Base-by-base conservation (phyloP, 2,329 filamentous ascomycete species). In the Didymella sp. region DNA sequence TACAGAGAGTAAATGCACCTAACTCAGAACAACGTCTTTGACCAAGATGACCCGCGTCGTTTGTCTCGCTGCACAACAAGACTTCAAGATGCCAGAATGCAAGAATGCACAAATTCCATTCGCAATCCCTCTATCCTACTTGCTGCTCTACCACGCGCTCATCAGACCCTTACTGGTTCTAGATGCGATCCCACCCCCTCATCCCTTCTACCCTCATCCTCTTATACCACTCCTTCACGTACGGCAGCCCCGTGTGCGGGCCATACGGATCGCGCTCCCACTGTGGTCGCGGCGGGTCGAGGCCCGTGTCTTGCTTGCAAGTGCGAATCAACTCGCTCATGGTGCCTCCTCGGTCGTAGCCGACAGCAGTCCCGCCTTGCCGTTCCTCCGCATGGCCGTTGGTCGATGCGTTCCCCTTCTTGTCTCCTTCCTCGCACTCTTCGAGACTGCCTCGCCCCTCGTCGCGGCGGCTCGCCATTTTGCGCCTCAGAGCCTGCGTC, bases 191-290 rank as follows among this genome's bases (percentile, higher is more conserved):
- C 70, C 68, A 74, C 5, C 51, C 61, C 1, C 57, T 52, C 24
- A 69, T 45, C 0, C 70, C 66, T n/a, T 57, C 60, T 37, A 64
- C 63, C 50, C 67, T 62, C 74, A 78, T 78, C 50, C 50, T 72
- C 61, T 70, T 62, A 60, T 78, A 81, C 80, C 80, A 82, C 0
- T 73, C 58, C 61, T 73, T 71, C 35, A 82, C 78, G 67, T 82
- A 82, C 19, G 71, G 63, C 41, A 80, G 43, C 11, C 70, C 71
- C 13, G 74, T 71, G 69, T 82, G 80, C 15, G 80, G 79, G 0
- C 80, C 80, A 68, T 82, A 81, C 0, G 76, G 70, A 33, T 78
- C 71, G 19, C 71, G 69, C 37, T 77, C 73, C 80, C 80, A 82
- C 60, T 79, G 79, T 21, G 78, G 76, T 13, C 54, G 65, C 2